A percentile compares a stretch with the other conserved stretches of the same genome.
These are phyloP conservation scores for Lentinula guzmanii DNA, from an alignment of 768 basidiomycete species.

Conservation along the genomic window DNA sequence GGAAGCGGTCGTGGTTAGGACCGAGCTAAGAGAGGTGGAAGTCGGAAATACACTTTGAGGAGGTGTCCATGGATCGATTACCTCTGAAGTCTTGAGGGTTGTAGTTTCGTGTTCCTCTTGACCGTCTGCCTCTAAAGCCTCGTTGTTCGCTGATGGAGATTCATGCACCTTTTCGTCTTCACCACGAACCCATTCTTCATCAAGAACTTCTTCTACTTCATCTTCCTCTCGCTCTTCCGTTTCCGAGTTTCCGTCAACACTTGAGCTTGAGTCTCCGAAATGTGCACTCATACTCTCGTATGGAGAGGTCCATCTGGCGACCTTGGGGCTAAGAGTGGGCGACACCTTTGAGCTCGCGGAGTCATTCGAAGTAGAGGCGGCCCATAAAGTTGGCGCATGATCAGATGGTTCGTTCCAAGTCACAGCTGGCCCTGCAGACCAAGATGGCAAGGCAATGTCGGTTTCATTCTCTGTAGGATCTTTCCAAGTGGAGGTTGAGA, in stretches of 20 bases:
- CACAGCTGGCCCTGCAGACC: conserved; percentile 40
- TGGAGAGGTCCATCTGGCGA: conserved; percentile 8
- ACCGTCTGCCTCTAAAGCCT: not conserved
- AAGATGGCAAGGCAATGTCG: conserved; percentile 53
- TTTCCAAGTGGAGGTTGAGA: conserved; percentile 16
- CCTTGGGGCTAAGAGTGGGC: not conserved
- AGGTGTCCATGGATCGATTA: conserved; percentile 6
- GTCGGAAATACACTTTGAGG: conserved; percentile 5
- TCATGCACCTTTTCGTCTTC: too few species aligned
- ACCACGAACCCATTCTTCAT: too few species aligned
- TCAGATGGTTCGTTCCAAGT: conserved; percentile 45
- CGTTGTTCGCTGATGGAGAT: not conserved
- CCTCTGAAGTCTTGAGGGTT: not conserved
- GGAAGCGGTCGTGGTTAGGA: not conserved
- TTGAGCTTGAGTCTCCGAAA: conserved; percentile 1
- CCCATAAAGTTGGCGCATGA: conserved; percentile 37
- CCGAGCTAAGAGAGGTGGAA: conserved; percentile 5
- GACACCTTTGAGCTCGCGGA: not conserved
- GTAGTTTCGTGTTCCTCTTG: not conserved
- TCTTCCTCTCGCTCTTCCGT: not conserved
- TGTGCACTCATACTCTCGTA: conserved; percentile 10
- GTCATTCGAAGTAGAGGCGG: not conserved
- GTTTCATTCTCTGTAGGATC: conserved; percentile 33
- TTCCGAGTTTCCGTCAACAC: not conserved
- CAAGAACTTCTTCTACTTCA: not conserved